Base-by-base conservation (phyloP, 192 early-diverging fungal genomes). In the Coemansia sp. region DNA sequence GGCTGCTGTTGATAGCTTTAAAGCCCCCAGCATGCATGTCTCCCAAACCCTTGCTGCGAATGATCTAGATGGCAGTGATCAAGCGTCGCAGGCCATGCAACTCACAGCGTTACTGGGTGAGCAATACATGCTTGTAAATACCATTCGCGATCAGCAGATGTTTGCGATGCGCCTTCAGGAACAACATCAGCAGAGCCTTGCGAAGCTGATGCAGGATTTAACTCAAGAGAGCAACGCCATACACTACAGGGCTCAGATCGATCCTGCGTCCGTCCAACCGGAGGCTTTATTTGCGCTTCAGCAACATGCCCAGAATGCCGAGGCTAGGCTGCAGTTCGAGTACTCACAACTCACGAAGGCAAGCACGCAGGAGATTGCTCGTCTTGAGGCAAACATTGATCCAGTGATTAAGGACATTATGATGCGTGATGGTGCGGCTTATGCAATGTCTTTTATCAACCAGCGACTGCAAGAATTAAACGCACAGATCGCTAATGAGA, bases 361-460 rank as follows among this genome's bases (percentile, higher is more conserved):
- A 22, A 75, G 77, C 19, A 63, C 72, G 8, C 42, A 65, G 10
- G 65, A 77, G 47, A 73, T 82, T 36, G 68, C 66, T 1, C 80
- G 67, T 39, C 68, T 82, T 19, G 80, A 82, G 47, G 56, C 68
- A 52, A 67, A 67, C 32, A 54, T 74, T 9, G 80, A 82, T 41
- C 80, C 80, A 0, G 74, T 82, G 3, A 77, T 82, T 47, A 67
- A 65, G 51, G 75, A 77, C 22, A 82, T 77, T 6, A 52, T 82
- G 41, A 13, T 76, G 48, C 75, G 63, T 37, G 66, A 59, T 18
- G 80, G 80, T 9, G 32, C 76, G 3, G 71, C 62, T 3, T 74
- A 57, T 46, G 80, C 80, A 9, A 59, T 82, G 9, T 48, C 36
- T 56, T 82, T 82, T 63, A 82, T 82, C 36, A 41, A 41, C 21